These are phyloP conservation scores for Acanthamoeba quina DNA, from an alignment of 208 protist genomes.

Conservation along the genomic window DNA sequence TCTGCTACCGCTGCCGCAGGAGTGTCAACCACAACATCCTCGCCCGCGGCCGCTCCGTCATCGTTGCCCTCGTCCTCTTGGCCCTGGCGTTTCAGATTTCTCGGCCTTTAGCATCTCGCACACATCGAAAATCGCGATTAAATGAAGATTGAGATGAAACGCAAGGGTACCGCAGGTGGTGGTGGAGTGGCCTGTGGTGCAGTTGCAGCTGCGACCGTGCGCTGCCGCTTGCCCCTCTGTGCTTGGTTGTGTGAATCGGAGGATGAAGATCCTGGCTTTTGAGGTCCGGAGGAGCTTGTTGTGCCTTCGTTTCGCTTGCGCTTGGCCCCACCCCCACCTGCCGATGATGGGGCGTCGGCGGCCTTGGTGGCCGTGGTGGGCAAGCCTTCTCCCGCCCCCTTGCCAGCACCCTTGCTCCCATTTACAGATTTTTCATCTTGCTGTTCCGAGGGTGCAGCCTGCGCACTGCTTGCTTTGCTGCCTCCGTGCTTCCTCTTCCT, in stretches of 20 bases:
- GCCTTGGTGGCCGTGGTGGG: background rate
- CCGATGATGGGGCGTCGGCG: background rate
- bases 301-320: background rate
- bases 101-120: background rate
- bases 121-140: background rate
- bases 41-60: background rate
- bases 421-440: background rate
- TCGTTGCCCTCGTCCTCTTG: background rate
- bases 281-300: background rate
- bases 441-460: background rate
- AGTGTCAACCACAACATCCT: background rate
- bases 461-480: background rate
- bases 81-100: background rate
- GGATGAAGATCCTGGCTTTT: background rate
- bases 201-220: background rate
- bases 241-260: background rate
- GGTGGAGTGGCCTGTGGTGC: background rate
- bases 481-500: conserved; percentile 46
- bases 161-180: background rate
- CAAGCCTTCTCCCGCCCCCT: too few species aligned
- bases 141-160: background rate
- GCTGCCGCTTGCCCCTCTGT: background rate
- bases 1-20: background rate
- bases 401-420: background rate
- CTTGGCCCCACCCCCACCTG: background rate